Evolutionary conservation across 129 eudicot species (phyloP).

Genomic region (Solidago caesia): DNA sequence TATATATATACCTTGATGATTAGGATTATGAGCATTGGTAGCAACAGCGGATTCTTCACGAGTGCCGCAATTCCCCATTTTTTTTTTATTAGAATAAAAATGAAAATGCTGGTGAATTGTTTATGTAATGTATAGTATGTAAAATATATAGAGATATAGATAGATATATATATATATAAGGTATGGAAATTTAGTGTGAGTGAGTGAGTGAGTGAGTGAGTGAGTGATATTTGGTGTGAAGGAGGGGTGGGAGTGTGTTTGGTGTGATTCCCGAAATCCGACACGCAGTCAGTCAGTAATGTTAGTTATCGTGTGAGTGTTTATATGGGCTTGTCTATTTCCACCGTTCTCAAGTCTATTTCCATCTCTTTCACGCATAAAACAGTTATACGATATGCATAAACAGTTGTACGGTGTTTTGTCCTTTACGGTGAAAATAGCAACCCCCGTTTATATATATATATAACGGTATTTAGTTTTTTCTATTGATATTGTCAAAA

Average conservation of each 20-base stretch:
- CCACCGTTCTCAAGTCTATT: too few relatives aligned
- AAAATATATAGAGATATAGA: neutral
- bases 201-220: neutral
- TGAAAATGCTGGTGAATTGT: neutral
- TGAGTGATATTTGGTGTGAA: neutral
- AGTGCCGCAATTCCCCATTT: constrained; percentile 14
- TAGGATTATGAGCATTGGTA: neutral
- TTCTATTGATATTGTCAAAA: too few relatives aligned
- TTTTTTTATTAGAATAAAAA: neutral
- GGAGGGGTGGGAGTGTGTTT: neutral
- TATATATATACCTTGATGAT: neutral
- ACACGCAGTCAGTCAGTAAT: constrained; percentile 6
- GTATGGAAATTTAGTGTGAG: neutral
- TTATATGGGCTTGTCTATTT: too few relatives aligned
- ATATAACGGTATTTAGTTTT: too few relatives aligned
- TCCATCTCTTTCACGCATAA: neutral
- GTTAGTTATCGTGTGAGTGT: too few relatives aligned
- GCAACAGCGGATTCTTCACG: constrained; percentile 4
- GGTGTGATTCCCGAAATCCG: constrained; percentile 6
- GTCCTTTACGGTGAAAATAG: too few relatives aligned
- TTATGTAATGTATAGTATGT: neutral
- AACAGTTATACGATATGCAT: too few relatives aligned
- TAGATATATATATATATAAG: neutral
- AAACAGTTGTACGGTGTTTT: too few relatives aligned
- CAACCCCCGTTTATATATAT: too few relatives aligned